Percentiles rank a stretch among this genome's conserved stretches.
Conservation (phyloP, 805 yeast species). For the Lachancea mirantina region DNA sequence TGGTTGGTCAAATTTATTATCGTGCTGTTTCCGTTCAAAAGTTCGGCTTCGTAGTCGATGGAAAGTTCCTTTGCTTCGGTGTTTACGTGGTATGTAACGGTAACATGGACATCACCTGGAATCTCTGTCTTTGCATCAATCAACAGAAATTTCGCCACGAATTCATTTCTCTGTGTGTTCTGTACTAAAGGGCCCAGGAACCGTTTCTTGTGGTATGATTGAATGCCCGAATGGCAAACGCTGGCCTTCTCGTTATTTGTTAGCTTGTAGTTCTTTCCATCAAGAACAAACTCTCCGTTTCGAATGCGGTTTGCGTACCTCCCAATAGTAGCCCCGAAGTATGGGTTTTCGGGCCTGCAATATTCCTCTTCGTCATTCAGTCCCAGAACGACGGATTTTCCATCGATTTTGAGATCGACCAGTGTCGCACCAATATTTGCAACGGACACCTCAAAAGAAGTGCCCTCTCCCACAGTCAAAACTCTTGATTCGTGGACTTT, state of each 20-base stretch:
- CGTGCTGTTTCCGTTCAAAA: constrained; percentile 36
- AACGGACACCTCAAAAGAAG: constrained; percentile 35
- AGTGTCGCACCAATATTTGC: constrained; percentile 48
- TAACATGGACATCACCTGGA: constrained; percentile 48
- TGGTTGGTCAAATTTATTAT: constrained; percentile 56
- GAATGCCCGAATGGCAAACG: constrained; percentile 48
- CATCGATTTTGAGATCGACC: constrained; percentile 36
- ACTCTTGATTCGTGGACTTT: constrained; percentile 25
- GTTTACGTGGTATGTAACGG: constrained; percentile 40
- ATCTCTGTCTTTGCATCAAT: constrained; percentile 48
- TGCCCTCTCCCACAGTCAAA: constrained; percentile 26
- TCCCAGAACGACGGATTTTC: constrained; percentile 35
- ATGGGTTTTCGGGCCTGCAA: constrained; percentile 36
- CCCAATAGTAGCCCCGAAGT: constrained; percentile 60
- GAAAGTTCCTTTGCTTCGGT: constrained; percentile 33
- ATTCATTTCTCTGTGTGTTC: constrained; percentile 26
- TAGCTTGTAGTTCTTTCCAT: constrained; percentile 36
- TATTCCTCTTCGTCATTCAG: constrained; percentile 32
- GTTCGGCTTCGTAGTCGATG: constrained; percentile 38
- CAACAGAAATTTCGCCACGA: constrained; percentile 34
- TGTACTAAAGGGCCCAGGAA: constrained; percentile 48
- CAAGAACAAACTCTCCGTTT: constrained; percentile 37
- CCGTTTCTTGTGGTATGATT: constrained; percentile 44
- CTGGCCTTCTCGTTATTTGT: constrained; percentile 37
- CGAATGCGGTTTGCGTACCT: constrained; percentile 55